A percentile compares a stretch with the other conserved stretches of the same genome.
Evolutionary conservation across 768 basidiomycete species (phyloP).

Genomic region (Mrakia hoshinonis): DNA sequence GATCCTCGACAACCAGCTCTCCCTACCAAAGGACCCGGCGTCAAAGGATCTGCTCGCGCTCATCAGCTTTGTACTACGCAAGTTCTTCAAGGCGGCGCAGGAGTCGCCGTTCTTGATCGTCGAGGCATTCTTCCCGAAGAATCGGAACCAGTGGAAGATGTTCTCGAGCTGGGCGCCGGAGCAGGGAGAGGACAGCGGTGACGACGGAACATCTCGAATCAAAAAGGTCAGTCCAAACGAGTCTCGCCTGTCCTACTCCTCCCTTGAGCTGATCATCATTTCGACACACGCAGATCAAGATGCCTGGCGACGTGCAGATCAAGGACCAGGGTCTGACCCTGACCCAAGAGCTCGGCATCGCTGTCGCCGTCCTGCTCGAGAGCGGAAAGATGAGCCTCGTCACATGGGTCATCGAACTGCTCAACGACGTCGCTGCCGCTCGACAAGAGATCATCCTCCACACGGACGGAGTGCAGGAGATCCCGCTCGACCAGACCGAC

Average conservation of each 20-base stretch:
- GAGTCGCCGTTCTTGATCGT: slow-evolving; percentile 79
- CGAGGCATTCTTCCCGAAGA: slow-evolving; percentile 66
- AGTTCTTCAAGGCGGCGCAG: slow-evolving; percentile 85
- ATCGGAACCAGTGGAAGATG: slow-evolving; percentile 74
- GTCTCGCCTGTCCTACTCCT: not conserved
- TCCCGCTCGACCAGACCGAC: slow-evolving; percentile 30
- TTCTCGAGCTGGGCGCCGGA: slow-evolving; percentile 65
- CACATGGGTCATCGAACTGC: slow-evolving; percentile 71
- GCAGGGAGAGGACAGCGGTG: slow-evolving; percentile 18
- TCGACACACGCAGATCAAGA: slow-evolving; percentile 31
- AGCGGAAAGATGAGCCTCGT: slow-evolving; percentile 57
- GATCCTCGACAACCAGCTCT: slow-evolving; percentile 70
- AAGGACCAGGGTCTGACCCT: slow-evolving; percentile 64
- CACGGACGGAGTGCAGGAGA: slow-evolving; percentile 36
- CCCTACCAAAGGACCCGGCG: slow-evolving; percentile 61
- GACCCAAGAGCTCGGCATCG: slow-evolving; percentile 84
- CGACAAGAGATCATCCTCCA: slow-evolving; percentile 41
- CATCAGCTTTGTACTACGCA: slow-evolving; percentile 75
- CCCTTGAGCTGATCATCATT: not conserved
- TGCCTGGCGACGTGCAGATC: slow-evolving; percentile 57
- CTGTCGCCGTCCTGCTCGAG: slow-evolving; percentile 63
- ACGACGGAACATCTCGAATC: slow-evolving; percentile 17
- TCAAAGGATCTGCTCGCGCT: slow-evolving; percentile 74
- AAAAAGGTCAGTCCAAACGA: slow-evolving; percentile 14
- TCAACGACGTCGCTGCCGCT: slow-evolving; percentile 35